Percentiles rank a stretch among this genome's conserved stretches.
These are phyloP conservation scores for Xylaria palmicola DNA, from an alignment of 495 filamentous ascomycete species.

Conservation along the genomic window DNA sequence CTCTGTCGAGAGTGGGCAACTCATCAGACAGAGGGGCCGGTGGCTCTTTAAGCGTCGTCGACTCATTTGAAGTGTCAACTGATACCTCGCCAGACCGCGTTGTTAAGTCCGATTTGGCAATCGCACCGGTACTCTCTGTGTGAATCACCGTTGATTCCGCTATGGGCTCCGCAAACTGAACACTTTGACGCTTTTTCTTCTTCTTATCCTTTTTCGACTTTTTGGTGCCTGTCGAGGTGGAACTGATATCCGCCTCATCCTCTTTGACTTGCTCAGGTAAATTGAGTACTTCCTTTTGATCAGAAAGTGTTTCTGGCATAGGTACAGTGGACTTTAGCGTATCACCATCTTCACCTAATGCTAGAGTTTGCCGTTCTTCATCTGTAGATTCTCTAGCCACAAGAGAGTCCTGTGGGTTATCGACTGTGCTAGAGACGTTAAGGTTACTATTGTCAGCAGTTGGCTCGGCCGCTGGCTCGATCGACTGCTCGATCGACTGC, in stretches of 20 bases:
- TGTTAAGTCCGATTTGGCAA: constrained; percentile 8
- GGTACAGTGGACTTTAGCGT: neutral
- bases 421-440: neutral
- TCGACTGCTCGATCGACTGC: neutral
- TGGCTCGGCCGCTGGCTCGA: no score
- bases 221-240: constrained; percentile 5
- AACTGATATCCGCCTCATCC: constrained; percentile 6
- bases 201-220: constrained; percentile 30
- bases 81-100: constrained; percentile 14
- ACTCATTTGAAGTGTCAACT: constrained; percentile 12
- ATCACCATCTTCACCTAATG: constrained; percentile 6
- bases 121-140: neutral
- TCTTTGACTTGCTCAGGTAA: constrained; percentile 9
- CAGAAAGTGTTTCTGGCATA: constrained; percentile 13
- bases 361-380: neutral
- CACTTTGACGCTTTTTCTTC: constrained; percentile 29
- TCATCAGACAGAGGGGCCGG: neutral
- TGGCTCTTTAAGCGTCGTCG: neutral
- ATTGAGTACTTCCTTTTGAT: constrained; percentile 8
- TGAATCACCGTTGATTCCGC: constrained; percentile 21
- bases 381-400: neutral
- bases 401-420: neutral
- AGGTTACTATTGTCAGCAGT: constrained; percentile 2
- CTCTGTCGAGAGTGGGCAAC: neutral
- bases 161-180: constrained; percentile 21